Percentiles rank a stretch among this genome's conserved stretches.
phyloP scores from a whole-genome alignment of 202 grass and related monocot genomes.

The Panicum hallii region DNA sequence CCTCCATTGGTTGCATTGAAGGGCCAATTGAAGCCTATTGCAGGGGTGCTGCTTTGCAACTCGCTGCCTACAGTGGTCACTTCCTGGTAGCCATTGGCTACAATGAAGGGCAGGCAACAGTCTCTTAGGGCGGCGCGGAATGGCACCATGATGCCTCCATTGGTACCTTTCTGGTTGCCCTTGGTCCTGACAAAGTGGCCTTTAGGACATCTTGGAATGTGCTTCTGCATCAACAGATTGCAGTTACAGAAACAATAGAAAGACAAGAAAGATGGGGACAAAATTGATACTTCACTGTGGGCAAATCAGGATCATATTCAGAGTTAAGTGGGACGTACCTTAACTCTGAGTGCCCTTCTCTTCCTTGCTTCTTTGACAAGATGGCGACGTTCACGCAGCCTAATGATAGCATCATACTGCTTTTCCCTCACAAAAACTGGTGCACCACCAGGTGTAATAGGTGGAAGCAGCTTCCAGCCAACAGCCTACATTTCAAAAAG shows the following conservation, averaged over 20 bases:
- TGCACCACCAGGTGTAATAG: constrained; percentile 41
- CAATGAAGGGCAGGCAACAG: background rate
- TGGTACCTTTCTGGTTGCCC: background rate
- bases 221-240: constrained; percentile 37
- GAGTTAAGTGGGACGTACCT: constrained; percentile 46
- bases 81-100: background rate
- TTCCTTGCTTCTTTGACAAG: constrained; percentile 43
- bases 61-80: background rate
- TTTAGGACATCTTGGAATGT: background rate
- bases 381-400: constrained; percentile 38
- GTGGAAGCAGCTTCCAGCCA: constrained; percentile 58
- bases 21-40: background rate
- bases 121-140: background rate
- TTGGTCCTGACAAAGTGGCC: background rate
- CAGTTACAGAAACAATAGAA: constrained; percentile 17
- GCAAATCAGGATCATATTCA: constrained; percentile 17
- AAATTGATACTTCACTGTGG: background rate
- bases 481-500: constrained; percentile 35
- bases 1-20: background rate
- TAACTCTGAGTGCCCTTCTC: constrained; percentile 23
- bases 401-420: constrained; percentile 63
- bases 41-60: background rate
- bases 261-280: background rate
- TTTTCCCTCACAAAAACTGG: constrained; percentile 59
- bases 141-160: background rate